phyloP scores from a whole-genome alignment of 2,329 filamentous ascomycete genomes.

The Trichoderma atroviride region DNA sequence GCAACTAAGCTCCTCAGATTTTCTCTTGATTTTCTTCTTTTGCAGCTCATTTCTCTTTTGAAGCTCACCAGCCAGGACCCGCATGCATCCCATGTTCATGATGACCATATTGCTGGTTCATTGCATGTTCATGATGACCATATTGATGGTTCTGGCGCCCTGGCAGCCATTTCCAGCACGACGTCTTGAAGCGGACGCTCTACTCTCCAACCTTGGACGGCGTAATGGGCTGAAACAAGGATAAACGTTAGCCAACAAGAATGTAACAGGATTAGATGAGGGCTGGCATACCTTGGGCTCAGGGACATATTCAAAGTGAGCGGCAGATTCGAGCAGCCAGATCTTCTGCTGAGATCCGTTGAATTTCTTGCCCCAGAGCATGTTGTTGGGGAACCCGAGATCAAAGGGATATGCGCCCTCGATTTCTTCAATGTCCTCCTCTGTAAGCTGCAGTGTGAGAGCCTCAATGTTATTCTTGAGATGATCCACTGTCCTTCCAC shows the following conservation, averaged over 20 bases:
- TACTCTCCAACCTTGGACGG: conserved; percentile 48
- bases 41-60: neutral
- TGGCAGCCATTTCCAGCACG: conserved; percentile 41
- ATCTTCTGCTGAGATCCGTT: conserved; percentile 46
- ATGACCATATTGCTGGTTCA: conserved; percentile 7
- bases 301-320: conserved; percentile 54
- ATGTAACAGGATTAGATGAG: too few species aligned
- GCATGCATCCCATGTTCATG: neutral
- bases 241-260: neutral
- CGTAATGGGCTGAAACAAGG: conserved; percentile 43
- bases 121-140: neutral
- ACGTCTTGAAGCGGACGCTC: conserved; percentile 39
- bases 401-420: conserved; percentile 65
- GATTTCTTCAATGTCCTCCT: conserved; percentile 67
- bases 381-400: conserved; percentile 66
- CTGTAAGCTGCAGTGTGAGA: conserved; percentile 59
- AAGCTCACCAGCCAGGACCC: conserved; percentile 6
- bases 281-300: conserved; percentile 40
- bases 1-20: neutral
- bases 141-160: conserved; percentile 27
- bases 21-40: neutral
- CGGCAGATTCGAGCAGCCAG: conserved; percentile 51
- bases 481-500: conserved; percentile 70
- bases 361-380: conserved; percentile 52
- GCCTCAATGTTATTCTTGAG: conserved; percentile 71